Evolutionary conservation across 306 rosid species (phyloP).

Genomic region (Lotus japonicus): DNA sequence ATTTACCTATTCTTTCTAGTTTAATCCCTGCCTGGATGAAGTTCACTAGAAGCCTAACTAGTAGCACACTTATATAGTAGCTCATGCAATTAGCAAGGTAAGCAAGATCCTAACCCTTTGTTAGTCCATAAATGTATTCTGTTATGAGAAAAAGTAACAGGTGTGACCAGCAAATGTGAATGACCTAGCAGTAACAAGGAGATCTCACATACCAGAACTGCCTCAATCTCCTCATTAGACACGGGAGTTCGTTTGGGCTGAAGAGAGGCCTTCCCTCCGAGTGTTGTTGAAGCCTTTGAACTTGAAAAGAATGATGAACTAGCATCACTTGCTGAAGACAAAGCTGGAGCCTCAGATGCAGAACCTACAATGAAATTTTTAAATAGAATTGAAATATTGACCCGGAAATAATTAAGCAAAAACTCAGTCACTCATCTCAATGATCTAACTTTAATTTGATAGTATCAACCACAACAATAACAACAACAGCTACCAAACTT

Average conservation of each 20-base stretch:
- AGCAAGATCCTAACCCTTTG: not conserved
- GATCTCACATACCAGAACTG: conserved; percentile 65
- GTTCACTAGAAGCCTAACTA: not conserved
- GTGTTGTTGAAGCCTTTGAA: conserved; percentile 36
- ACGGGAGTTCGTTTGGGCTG: conserved; percentile 90
- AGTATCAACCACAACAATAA: not conserved
- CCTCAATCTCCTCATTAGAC: conserved; percentile 83
- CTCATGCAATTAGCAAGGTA: not conserved
- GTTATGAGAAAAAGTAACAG: not conserved
- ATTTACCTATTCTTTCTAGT: no score
- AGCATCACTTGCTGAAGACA: conserved; percentile 30
- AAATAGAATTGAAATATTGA: not conserved
- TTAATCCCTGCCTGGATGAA: not conserved
- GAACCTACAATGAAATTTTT: conserved; percentile 43
- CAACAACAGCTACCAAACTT: not conserved
- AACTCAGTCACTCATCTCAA: not conserved
- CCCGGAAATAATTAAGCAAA: not conserved
- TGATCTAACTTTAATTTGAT: not conserved
- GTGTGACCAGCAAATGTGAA: not conserved
- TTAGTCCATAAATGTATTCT: not conserved
- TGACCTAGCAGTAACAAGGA: not conserved
- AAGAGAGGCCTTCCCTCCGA: conserved; percentile 91
- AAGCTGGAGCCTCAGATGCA: conserved; percentile 35
- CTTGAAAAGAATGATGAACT: conserved; percentile 42
- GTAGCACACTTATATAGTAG: not conserved